Conservation (phyloP, 2,329 filamentous ascomycete genomes). For the Paracorniculantispora psalliotae region DNA sequence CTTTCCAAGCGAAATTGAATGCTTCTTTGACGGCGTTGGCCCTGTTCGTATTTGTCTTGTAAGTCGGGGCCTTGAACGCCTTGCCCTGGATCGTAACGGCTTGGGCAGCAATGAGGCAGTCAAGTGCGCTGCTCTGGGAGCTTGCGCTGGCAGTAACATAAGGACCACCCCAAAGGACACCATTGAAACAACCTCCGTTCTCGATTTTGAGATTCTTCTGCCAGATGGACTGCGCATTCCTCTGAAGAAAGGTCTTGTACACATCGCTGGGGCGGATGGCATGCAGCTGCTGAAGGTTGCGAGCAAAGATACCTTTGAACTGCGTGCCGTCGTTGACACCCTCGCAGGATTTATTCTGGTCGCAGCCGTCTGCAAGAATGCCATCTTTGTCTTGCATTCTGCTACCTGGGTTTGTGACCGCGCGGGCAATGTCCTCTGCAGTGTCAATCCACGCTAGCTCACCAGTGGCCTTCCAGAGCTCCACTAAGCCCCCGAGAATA, state of each 20-base stretch:
- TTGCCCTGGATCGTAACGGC: neutral
- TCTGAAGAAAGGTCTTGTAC: conserved; percentile 13
- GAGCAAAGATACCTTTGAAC: conserved; percentile 51
- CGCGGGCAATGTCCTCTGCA: conserved; percentile 44
- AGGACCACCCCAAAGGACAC: conserved; percentile 9
- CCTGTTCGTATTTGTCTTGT: conserved; percentile 30
- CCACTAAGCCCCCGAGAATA: conserved; percentile 33
- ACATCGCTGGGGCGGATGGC: conserved; percentile 1
- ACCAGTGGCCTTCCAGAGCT: conserved; percentile 40
- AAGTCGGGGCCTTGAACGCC: neutral
- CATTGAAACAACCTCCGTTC: neutral
- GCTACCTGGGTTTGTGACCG: conserved; percentile 36
- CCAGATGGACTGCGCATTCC: conserved; percentile 17
- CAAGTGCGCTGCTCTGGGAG: conserved; percentile 4
- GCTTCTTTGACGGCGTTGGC: conserved; percentile 59
- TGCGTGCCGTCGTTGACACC: conserved; percentile 44
- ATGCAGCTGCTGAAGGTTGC: conserved; percentile 13
- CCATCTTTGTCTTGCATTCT: conserved; percentile 36
- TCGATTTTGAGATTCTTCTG: conserved; percentile 9
- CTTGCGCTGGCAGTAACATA: conserved; percentile 4
- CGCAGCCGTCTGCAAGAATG: conserved; percentile 43
- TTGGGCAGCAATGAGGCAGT: conserved; percentile 5
- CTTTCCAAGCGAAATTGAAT: conserved; percentile 63
- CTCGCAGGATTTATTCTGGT: conserved; percentile 32
- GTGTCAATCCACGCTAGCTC: conserved; percentile 33